phyloP scores from a whole-genome alignment of 148 eudicot species.

The Silene latifolia region DNA sequence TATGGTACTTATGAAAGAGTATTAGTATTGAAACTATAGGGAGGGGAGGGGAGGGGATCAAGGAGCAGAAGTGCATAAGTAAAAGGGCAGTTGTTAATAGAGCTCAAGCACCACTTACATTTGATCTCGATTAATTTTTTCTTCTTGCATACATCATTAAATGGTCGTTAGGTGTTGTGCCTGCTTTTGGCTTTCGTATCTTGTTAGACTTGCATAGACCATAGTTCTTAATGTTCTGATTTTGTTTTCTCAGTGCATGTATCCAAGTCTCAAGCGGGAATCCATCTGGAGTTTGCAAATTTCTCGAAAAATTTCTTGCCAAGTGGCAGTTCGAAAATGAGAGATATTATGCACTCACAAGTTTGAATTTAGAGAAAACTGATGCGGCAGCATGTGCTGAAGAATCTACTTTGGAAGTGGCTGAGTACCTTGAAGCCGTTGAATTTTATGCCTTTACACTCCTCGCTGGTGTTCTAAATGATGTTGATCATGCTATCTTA shows the following conservation, averaged over 20 bases:
- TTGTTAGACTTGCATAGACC: not conserved
- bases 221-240: not conserved
- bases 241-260: conserved; percentile 54
- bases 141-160: not conserved
- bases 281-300: conserved; percentile 38
- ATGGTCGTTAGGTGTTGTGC: not conserved
- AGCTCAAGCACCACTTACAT: not conserved
- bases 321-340: conserved; percentile 55
- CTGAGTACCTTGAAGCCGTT: conserved; percentile 70
- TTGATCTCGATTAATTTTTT: not conserved
- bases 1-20: not conserved
- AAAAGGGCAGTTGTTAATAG: not conserved
- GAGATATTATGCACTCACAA: conserved; percentile 30
- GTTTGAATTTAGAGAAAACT: conserved; percentile 19
- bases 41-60: not conserved
- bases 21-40: not conserved
- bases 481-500: conserved; percentile 48
- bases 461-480: conserved; percentile 40
- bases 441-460: conserved; percentile 68
- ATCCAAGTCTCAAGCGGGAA: conserved; percentile 58
- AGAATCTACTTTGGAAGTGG: conserved; percentile 36
- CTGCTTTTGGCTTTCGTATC: not conserved
- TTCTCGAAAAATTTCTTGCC: conserved; percentile 70
- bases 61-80: not conserved
- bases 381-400: conserved; percentile 20